phyloP scores from a whole-genome alignment of 352 stramenopile species.

The Phytophthora cryptogea region DNA sequence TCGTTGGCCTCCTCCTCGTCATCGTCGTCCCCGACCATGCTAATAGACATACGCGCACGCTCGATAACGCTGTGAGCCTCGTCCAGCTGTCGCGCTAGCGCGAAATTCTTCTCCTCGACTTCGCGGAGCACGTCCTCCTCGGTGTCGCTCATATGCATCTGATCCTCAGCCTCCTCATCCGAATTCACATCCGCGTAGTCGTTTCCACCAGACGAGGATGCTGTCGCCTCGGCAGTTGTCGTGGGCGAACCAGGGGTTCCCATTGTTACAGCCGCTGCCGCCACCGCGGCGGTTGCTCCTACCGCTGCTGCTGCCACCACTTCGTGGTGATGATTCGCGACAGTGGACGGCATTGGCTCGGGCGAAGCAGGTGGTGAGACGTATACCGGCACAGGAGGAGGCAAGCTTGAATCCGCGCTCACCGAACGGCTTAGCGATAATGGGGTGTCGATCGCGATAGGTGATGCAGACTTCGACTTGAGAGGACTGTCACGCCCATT shows the following conservation, averaged over 20 bases:
- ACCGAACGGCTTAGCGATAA: conserved; percentile 44
- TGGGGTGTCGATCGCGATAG: conserved; percentile 21
- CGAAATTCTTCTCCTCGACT: conserved; percentile 87
- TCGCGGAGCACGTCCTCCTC: conserved; percentile 76
- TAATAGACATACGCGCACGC: conserved; percentile 86
- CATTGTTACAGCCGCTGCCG: conserved; percentile 11
- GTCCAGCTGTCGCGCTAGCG: conserved; percentile 77
- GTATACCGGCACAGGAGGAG: conserved; percentile 27
- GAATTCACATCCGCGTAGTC: conserved; percentile 83
- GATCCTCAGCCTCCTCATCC: conserved; percentile 82
- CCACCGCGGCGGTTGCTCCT: conserved; percentile 5
- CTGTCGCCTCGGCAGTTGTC: conserved; percentile 40
- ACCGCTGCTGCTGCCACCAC: conserved; percentile 18
- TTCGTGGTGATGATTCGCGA: conserved; percentile 15
- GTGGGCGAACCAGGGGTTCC: conserved; percentile 31
- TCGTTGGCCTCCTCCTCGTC: conserved; percentile 64
- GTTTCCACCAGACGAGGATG: conserved; percentile 50
- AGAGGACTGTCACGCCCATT: conserved; percentile 33
- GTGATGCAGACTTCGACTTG: conserved; percentile 23
- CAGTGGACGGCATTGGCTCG: conserved; percentile 29
- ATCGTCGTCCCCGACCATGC: conserved; percentile 75
- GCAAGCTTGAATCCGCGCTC: conserved; percentile 39
- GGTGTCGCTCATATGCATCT: conserved; percentile 68
- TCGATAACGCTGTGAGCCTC: conserved; percentile 86
- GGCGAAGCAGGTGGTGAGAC: conserved; percentile 20